These are phyloP conservation scores for Ganoderma leucocontextum DNA, from an alignment of 1,284 basidiomycete genomes.

Conservation along the genomic window DNA sequence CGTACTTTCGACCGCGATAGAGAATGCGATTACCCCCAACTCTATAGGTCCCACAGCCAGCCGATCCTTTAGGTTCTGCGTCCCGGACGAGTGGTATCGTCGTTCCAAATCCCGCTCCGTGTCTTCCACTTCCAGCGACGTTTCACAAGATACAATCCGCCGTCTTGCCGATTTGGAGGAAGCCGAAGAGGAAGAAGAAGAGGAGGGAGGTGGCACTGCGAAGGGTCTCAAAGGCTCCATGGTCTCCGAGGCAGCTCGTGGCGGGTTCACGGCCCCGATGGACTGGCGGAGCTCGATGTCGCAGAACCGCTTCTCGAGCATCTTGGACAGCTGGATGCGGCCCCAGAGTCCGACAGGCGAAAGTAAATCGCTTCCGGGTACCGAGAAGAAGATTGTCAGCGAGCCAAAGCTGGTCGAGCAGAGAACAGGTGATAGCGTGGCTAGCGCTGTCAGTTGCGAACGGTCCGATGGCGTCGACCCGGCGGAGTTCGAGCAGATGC, in stretches of 20 bases:
- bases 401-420: slow-evolving; percentile 67
- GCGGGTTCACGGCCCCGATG: slow-evolving; percentile 37
- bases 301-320: slow-evolving; percentile 66
- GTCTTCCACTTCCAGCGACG: slow-evolving; percentile 54
- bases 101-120: slow-evolving; percentile 64
- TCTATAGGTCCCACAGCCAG: slow-evolving; percentile 49
- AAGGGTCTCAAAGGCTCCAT: slow-evolving; percentile 49
- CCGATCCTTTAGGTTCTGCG: slow-evolving; percentile 64
- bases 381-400: slow-evolving; percentile 68
- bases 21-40: slow-evolving; percentile 49
- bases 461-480: slow-evolving; percentile 51
- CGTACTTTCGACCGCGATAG: slow-evolving; percentile 47
- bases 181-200: slow-evolving; percentile 58
- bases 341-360: slow-evolving; percentile 48
- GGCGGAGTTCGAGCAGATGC: slow-evolving; percentile 64
- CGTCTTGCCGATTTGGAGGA: slow-evolving; percentile 60
- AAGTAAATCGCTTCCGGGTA: slow-evolving; percentile 30
- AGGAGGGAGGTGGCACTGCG: slow-evolving; percentile 64
- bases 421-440: slow-evolving; percentile 43
- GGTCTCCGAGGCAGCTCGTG: slow-evolving; percentile 32
- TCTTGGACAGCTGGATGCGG: slow-evolving; percentile 70
- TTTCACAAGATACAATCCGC: slow-evolving; percentile 60
- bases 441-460: slow-evolving; percentile 19
- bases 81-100: slow-evolving; percentile 84
- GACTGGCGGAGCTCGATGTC: slow-evolving; percentile 60